Evolutionary conservation across 306 rosid genomes (phyloP).

Genomic region (Corylus americana): DNA sequence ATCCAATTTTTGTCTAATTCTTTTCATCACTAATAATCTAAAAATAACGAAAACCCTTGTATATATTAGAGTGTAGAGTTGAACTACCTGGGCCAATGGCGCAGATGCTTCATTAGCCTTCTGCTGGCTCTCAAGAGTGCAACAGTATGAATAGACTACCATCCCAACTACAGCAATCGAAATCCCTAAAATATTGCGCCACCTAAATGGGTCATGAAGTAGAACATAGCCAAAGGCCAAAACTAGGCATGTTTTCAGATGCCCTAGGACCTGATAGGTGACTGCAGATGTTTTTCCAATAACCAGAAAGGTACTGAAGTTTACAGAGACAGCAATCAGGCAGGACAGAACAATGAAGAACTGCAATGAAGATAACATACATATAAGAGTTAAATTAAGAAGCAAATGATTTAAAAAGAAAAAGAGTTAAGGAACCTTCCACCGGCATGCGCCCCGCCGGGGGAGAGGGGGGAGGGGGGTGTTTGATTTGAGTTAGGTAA

Average conservation of each 20-base stretch:
- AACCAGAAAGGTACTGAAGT: constrained; percentile 93
- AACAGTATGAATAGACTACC: constrained; percentile 74
- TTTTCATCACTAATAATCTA: not conserved
- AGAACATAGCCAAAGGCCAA: constrained; percentile 83
- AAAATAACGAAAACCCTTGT: not conserved
- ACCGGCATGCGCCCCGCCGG: not conserved
- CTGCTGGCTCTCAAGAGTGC: constrained; percentile 71
- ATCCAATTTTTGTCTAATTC: not conserved
- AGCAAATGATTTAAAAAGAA: not conserved
- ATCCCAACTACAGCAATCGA: constrained; percentile 81
- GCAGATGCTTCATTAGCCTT: constrained; percentile 50
- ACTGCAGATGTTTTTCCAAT: constrained; percentile 96
- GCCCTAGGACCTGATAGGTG: constrained; percentile 95
- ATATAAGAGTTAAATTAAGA: not conserved
- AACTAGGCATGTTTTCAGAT: constrained; percentile 90
- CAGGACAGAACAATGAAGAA: constrained; percentile 73
- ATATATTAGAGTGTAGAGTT: not conserved
- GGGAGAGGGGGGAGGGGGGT: not conserved
- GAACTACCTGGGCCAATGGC: constrained; percentile 51
- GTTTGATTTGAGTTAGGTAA: no score
- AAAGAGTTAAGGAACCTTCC: not conserved
- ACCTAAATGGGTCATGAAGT: constrained; percentile 78
- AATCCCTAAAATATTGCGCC: constrained; percentile 85
- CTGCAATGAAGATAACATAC: constrained; percentile 41
- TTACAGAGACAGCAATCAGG: constrained; percentile 81